phyloP scores from a whole-genome alignment of 2,329 filamentous ascomycete species.

The Talaromyces sp. region DNA sequence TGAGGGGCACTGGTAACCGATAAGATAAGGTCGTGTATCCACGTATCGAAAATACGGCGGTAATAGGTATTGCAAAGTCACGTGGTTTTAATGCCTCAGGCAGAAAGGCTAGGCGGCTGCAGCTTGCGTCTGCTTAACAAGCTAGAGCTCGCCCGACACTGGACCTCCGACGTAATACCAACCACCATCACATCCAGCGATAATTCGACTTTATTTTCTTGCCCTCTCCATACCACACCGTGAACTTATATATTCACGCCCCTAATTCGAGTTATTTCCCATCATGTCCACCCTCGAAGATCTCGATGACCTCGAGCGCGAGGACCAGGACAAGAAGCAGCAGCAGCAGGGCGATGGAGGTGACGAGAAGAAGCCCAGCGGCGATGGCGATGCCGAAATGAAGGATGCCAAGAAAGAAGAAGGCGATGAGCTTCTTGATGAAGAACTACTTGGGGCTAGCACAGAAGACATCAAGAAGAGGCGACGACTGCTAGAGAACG shows the following conservation, averaged over 20 bases:
- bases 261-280: slow-evolving; percentile 14
- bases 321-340: slow-evolving; percentile 65
- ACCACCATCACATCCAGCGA: neutral
- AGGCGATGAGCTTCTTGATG: slow-evolving; percentile 80
- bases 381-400: slow-evolving; percentile 82
- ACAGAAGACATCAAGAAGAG: slow-evolving; percentile 93
- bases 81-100: neutral
- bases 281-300: slow-evolving; percentile 88
- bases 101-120: neutral
- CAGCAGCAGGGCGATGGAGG: slow-evolving; percentile 51
- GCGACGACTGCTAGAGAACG: slow-evolving; percentile 90
- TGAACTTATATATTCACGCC: neutral
- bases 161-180: neutral
- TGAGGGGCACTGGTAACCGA: neutral
- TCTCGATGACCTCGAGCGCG: slow-evolving; percentile 81
- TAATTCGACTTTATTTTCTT: neutral
- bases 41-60: neutral
- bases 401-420: slow-evolving; percentile 66
- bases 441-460: slow-evolving; percentile 87
- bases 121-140: neutral
- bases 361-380: slow-evolving; percentile 46
- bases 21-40: neutral
- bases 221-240: neutral
- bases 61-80: neutral
- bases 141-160: neutral